Base-by-base conservation (phyloP, 306 rosid species). In the Potentilla sterilis region DNA sequence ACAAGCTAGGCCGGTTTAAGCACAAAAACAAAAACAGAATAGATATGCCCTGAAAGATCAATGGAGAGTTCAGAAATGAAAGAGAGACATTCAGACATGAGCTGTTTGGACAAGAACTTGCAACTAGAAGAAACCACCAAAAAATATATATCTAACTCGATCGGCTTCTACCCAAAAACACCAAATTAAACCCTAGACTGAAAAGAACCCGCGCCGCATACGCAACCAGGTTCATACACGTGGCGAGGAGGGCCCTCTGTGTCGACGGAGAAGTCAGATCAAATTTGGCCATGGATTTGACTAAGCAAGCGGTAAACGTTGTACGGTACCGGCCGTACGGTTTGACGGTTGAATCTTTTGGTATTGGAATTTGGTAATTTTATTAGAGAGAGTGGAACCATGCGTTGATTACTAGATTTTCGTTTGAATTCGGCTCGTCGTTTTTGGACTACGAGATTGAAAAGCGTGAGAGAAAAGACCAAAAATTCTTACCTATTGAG, bases 281-380 rank as follows among this genome's bases (percentile, higher is more conserved):
- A 52, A 52, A 18, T 52, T 52, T 18, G 22, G 22, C 28, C 13
- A 54, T 54, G n/a, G n/a, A 5, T 15, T 37, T 37, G 69, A 37
- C 69, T 18, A 3, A 3, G 24, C n/a, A 37, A 55, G 34, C 32
- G 61, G 46, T 46, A 64, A 43, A 37, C 14, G 46, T 14, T 18
- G 69, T 64, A 16, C 37, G 44, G 44, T 62, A 64, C 69, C 2
- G 22, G 18, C 69, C 24, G 69, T 64, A 64, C 69, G 69, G 43
- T 64, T 21, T 37, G 69, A 37, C 69, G 0, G 21, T 34, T 63
- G 42, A 63, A 35, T 59, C 43, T 63, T 61, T 62, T 24, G 65
- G 61, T 24, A 3, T 19, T 49, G 6, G 61, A n/a, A 2, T 28
- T 28, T 28, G 28, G 28, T 28, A 0, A 16, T 52, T 52, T 52